A percentile compares a stretch with the other conserved stretches of the same genome.
Evolutionary conservation across 257 asterid genomes (phyloP).

Genomic region (Leptodermis oblonga): DNA sequence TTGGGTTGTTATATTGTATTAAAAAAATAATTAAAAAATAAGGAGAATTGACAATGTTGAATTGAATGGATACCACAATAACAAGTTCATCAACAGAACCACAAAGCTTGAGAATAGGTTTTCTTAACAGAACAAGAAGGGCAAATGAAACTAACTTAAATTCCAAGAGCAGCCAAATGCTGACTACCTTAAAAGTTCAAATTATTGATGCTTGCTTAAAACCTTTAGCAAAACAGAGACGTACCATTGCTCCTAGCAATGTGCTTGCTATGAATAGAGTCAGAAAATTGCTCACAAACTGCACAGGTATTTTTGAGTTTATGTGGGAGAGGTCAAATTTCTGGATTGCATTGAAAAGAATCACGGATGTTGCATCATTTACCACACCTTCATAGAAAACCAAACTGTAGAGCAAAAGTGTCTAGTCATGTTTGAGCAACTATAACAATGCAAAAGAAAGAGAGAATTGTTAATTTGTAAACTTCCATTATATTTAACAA

Average conservation of each 20-base stretch:
- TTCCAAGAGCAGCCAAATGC: not conserved
- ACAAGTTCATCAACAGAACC: too few species aligned
- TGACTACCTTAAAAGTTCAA: not conserved
- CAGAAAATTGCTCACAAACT: conserved; percentile 45
- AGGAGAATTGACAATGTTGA: too few species aligned
- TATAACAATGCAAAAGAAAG: conserved; percentile 31
- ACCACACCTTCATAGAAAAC: conserved; percentile 86
- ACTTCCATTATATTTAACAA: too few species aligned
- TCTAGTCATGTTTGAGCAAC: conserved; percentile 78
- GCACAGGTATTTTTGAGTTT: conserved; percentile 26
- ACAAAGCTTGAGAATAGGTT: not conserved
- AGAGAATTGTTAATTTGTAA: not conserved
- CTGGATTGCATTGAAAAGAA: conserved; percentile 73
- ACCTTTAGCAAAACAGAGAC: conserved; percentile 15
- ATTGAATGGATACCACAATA: too few species aligned
- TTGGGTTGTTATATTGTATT: too few species aligned
- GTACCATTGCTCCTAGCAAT: conserved; percentile 56
- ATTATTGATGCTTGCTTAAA: not conserved
- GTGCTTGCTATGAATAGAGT: conserved; percentile 55
- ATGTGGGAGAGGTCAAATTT: conserved; percentile 52
- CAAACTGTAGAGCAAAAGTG: conserved; percentile 61
- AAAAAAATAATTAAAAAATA: too few species aligned
- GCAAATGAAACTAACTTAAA: not conserved
- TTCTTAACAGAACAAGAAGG: not conserved
- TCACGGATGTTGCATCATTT: conserved; percentile 79